phyloP scores from a whole-genome alignment of 345 rosid genomes.

The Eucalyptus pauciflora region DNA sequence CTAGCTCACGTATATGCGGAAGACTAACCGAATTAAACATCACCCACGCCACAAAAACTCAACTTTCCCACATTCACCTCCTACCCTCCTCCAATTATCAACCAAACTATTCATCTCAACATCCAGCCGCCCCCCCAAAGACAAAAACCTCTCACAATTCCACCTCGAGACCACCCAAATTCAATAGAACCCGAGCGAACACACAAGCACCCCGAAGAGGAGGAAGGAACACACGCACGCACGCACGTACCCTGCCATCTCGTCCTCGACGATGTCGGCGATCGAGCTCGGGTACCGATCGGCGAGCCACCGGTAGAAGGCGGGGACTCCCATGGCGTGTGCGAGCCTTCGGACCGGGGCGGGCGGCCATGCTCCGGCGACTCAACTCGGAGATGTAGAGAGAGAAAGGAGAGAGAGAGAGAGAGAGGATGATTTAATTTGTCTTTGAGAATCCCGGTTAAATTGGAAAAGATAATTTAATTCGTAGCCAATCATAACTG shows the following conservation, averaged over 20 bases:
- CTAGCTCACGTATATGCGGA: neutral
- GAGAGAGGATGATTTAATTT: neutral
- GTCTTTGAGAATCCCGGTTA: too few species aligned
- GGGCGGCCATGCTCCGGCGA: neutral
- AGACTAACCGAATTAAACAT: neutral
- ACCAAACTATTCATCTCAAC: neutral
- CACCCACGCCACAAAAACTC: neutral
- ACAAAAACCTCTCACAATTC: neutral
- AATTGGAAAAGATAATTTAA: too few species aligned
- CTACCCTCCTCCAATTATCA: neutral
- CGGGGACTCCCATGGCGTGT: conserved; percentile 75
- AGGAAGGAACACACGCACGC: neutral
- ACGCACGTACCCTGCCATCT: conserved; percentile 69
- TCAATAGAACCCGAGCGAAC: neutral
- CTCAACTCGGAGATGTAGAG: too few species aligned
- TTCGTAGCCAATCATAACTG: too few species aligned
- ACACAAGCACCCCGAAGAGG: neutral
- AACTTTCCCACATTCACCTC: neutral
- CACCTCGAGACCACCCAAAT: neutral
- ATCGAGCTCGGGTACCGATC: conserved; percentile 83
- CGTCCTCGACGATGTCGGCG: conserved; percentile 38
- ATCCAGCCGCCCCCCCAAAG: neutral
- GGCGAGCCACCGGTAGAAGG: conserved; percentile 93
- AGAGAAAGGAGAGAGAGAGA: too few species aligned
- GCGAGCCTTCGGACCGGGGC: neutral